These are phyloP conservation scores for Linnemannia elongata DNA, from an alignment of 192 early-diverging fungal genomes.

Conservation along the genomic window DNA sequence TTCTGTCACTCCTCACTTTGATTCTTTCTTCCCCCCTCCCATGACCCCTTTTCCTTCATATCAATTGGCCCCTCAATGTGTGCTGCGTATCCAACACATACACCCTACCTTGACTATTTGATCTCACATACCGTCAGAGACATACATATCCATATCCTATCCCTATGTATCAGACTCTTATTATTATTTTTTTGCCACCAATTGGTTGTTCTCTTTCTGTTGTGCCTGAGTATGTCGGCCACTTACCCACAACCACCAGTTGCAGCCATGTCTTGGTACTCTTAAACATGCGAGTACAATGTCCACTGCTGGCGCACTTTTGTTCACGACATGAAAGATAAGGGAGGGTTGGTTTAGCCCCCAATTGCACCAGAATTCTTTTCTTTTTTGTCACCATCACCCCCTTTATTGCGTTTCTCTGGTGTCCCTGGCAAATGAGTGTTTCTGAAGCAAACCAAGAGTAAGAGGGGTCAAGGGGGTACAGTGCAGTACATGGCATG, in stretches of 20 bases:
- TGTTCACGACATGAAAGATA: not conserved
- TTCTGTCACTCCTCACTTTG: not conserved
- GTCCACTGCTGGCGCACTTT: not conserved
- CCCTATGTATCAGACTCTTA: too few species aligned
- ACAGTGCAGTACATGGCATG: not conserved
- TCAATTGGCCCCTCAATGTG: not conserved
- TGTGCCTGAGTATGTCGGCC: not conserved
- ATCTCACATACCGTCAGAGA: not conserved
- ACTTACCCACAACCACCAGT: not conserved
- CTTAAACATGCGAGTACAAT: not conserved
- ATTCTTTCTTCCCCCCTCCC: not conserved
- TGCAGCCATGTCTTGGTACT: not conserved
- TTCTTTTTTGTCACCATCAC: not conserved
- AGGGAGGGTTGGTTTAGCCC: not conserved
- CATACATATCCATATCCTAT: not conserved
- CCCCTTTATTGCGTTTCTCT: slow-evolving; percentile 4
- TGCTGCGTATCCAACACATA: not conserved
- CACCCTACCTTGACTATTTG: not conserved
- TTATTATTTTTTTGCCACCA: slow-evolving; percentile 2
- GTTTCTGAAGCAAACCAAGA: not conserved
- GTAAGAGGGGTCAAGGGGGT: not conserved
- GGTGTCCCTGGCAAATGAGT: not conserved
- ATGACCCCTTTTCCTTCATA: slow-evolving; percentile 2
- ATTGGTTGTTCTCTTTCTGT: not conserved
- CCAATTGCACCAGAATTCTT: not conserved